A percentile compares a stretch with the other conserved stretches of the same genome.
These are phyloP conservation scores for Atkinsonella texensis DNA, from an alignment of 2,329 filamentous ascomycete genomes.

Conservation along the genomic window DNA sequence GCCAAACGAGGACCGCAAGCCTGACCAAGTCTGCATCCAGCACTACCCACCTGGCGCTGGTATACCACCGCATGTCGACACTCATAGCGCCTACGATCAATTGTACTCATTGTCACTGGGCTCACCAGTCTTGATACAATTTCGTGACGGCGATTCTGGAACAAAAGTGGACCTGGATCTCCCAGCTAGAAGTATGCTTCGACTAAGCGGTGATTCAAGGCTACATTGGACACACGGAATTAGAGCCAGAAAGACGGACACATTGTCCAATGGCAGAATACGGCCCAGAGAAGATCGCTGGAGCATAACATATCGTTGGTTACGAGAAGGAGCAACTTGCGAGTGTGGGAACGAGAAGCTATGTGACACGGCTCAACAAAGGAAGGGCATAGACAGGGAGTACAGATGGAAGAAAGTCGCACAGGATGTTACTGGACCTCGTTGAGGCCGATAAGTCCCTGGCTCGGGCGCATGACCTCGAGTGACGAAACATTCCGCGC, in stretches of 20 bases:
- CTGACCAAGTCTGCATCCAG: slow-evolving; percentile 48
- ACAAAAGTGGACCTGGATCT: slow-evolving; percentile 33
- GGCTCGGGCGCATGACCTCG: no score
- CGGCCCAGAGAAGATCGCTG: slow-evolving; percentile 32
- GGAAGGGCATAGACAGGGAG: slow-evolving; percentile 34
- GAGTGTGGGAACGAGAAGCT: slow-evolving; percentile 36
- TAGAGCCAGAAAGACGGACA: slow-evolving; percentile 39
- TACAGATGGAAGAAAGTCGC: slow-evolving; percentile 32
- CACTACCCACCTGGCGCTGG: slow-evolving; percentile 47
- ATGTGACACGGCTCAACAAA: slow-evolving; percentile 38
- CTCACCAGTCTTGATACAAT: slow-evolving; percentile 31
- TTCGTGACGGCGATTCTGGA: slow-evolving; percentile 18
- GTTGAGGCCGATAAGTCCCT: no score
- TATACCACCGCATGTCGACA: slow-evolving; percentile 50
- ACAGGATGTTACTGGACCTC: neutral
- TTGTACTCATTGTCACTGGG: slow-evolving; percentile 34
- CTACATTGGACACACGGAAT: slow-evolving; percentile 46
- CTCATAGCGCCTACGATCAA: slow-evolving; percentile 33
- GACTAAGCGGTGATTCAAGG: slow-evolving; percentile 36
- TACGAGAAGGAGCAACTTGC: slow-evolving; percentile 32
- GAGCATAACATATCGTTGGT: slow-evolving; percentile 45
- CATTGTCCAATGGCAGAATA: slow-evolving; percentile 31
- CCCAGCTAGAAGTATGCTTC: slow-evolving; percentile 35
- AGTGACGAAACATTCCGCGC: no score
- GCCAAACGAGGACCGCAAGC: slow-evolving; percentile 27